Evolutionary conservation across 805 yeast species (phyloP).

Genomic region (Wickerhamiella siamensis): DNA sequence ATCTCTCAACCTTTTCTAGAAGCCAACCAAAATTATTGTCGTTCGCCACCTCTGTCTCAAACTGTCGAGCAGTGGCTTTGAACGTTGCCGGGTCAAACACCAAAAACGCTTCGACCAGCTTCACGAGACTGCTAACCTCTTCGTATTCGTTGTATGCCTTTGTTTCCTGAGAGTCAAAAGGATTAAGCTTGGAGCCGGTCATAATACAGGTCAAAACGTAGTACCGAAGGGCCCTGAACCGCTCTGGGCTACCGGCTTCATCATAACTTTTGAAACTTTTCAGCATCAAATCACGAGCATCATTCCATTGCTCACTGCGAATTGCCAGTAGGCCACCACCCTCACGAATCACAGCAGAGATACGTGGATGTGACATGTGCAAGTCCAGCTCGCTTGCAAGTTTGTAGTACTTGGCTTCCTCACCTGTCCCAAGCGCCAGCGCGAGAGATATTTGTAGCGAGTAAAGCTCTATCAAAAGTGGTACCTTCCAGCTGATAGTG

Average conservation of each 20-base stretch:
- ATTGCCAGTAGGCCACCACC: constrained; percentile 61
- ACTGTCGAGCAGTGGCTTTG: constrained; percentile 8
- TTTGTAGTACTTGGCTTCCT: constrained; percentile 35
- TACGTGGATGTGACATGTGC: constrained; percentile 54
- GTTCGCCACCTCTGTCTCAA: constrained; percentile 1
- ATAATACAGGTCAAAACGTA: constrained; percentile 47
- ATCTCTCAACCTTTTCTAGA: constrained; percentile 17
- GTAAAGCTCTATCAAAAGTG: constrained; percentile 41
- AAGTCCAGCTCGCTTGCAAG: constrained; percentile 36
- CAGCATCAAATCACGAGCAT: constrained; percentile 40
- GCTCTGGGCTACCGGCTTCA: constrained; percentile 49
- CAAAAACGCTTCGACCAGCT: constrained; percentile 26
- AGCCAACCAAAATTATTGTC: constrained; percentile 11
- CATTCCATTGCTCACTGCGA: constrained; percentile 37
- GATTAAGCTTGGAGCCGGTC: constrained; percentile 44
- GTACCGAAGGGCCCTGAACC: constrained; percentile 45
- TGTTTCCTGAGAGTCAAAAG: constrained; percentile 62
- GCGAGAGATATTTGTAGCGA: constrained; percentile 50
- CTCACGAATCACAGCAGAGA: constrained; percentile 60
- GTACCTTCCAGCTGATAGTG: constrained; percentile 10
- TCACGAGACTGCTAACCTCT: constrained; percentile 20
- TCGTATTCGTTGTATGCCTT: constrained; percentile 32
- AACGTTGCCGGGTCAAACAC: constrained; percentile 15
- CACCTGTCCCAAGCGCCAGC: constrained; percentile 27
- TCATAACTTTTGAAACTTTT: constrained; percentile 47